Conservation (phyloP, 805 yeast genomes). For the Lachancea meyersii region DNA sequence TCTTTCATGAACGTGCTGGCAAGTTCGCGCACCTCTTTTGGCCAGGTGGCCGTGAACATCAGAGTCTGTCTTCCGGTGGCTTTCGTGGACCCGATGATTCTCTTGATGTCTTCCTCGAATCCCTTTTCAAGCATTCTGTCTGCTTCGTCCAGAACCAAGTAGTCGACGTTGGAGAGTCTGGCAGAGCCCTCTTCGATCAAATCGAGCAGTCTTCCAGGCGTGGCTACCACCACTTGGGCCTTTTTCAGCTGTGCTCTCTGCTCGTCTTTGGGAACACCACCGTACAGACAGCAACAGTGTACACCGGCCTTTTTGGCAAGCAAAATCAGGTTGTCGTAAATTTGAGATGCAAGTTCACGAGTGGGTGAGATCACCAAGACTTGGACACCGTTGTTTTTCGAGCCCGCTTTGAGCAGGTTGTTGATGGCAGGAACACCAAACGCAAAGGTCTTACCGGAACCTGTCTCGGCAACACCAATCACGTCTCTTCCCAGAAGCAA, state of each 20-base stretch:
- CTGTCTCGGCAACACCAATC: slow-evolving; percentile 97
- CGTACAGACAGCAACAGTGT: slow-evolving; percentile 80
- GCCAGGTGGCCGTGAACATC: slow-evolving; percentile 99
- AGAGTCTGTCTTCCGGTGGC: slow-evolving; percentile 68
- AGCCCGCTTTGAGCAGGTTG: slow-evolving; percentile 41
- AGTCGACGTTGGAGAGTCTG: slow-evolving; percentile 58
- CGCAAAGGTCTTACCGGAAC: slow-evolving; percentile 96
- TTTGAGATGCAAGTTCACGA: slow-evolving; percentile 94
- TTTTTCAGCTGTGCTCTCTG: slow-evolving; percentile 65
- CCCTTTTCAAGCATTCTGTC: slow-evolving; percentile 99
- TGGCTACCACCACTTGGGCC: slow-evolving; percentile 83
- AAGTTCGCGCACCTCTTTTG: slow-evolving; percentile 92
- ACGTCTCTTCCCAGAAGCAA: slow-evolving; percentile 74
- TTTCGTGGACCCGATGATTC: slow-evolving; percentile 61
- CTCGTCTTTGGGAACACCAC: slow-evolving; percentile 95
- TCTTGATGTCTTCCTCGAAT: slow-evolving; percentile 91
- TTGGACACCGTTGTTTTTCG: slow-evolving; percentile 38
- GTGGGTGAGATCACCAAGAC: slow-evolving; percentile 93
- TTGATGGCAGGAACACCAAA: slow-evolving; percentile 96
- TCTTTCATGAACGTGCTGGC: slow-evolving; percentile 76
- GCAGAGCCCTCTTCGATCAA: slow-evolving; percentile 83
- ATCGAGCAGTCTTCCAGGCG: slow-evolving; percentile 96
- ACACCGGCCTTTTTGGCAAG: slow-evolving; percentile 58
- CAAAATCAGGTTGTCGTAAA: slow-evolving; percentile 67
- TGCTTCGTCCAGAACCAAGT: slow-evolving; percentile 92